Base-by-base conservation (phyloP, 2,329 filamentous ascomycete genomes). In the Cladosporium sp. region DNA sequence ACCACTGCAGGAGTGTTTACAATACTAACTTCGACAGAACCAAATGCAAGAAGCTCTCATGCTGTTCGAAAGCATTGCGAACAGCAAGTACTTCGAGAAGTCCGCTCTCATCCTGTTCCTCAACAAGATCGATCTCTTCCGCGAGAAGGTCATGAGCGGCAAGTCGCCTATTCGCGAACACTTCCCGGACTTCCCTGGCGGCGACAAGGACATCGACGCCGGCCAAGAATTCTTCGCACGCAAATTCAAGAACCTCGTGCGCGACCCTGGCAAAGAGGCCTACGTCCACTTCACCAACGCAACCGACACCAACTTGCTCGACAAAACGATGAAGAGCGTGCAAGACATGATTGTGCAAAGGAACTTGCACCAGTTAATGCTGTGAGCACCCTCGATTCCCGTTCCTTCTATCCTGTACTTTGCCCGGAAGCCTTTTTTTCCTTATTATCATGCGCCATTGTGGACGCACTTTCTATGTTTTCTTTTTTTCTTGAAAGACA, bases 31-130 rank as follows among this genome's bases (percentile, higher is more conserved):
- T 11, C 28, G 26, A 12, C 26, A 83, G 81, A 85, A 84, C 73
- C 83, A 84, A 82, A 84, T 85, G 82, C 80, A 83, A 75, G 82
- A 84, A 74, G 83, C 83, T 3, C 74, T 85, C 34, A 83, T 83
- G 79, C 79, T 84, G 14, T 84, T 84, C 75, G 82, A 84, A 72
- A 82, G 79, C 68, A 83, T 85, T 69, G 81, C 81, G 24, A 84
- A 84, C 70, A 83, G 80, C 60, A 82, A 82, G 68, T 84, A 83
- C 74, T 83, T 84, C 67, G 80, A 83, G 65, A 82, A 80, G 68
- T 82, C 82, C 18, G 81, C 82, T 12, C 77, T 85, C 38, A 84
- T 84, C 65, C 77, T 85, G 59, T 84, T 84, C 75, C 77, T 85
- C 55, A 85, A 84, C 78, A 84, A 84, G 73, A 83, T 83, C 71